Evolutionary conservation across 352 stramenopile genomes (phyloP).

Genomic region (Pythium sp.): DNA sequence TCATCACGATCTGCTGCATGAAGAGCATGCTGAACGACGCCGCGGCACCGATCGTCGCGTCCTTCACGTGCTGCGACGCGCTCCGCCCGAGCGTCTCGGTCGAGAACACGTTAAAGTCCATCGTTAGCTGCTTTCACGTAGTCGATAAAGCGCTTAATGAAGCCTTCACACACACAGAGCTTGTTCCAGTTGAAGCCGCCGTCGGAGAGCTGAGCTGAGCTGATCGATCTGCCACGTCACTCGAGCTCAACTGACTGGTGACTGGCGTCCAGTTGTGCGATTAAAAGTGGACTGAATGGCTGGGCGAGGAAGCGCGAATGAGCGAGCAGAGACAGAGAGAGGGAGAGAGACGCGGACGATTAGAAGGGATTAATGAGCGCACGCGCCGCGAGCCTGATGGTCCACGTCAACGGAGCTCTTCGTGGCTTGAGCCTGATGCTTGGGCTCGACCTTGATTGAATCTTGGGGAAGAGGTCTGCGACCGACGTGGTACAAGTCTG

Average conservation of each 20-base stretch:
- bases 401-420: background rate
- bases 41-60: slow-evolving; percentile 14
- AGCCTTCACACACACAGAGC: too few species aligned
- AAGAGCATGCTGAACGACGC: slow-evolving; percentile 20
- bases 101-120: slow-evolving; percentile 22
- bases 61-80: slow-evolving; percentile 18
- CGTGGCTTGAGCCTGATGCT: background rate
- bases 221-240: background rate
- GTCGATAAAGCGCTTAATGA: background rate
- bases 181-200: background rate
- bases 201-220: slow-evolving; percentile 9
- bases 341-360: background rate
- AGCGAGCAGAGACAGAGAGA: background rate
- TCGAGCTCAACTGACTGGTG: background rate
- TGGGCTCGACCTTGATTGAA: background rate
- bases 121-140: background rate
- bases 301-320: background rate
- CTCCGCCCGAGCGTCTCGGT: slow-evolving; percentile 9
- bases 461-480: slow-evolving; percentile 1
- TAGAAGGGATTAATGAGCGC: slow-evolving; percentile 4
- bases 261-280: background rate
- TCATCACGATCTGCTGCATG: slow-evolving; percentile 20
- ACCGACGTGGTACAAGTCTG: background rate
- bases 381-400: background rate
- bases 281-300: background rate